Conservation (phyloP, 805 yeast species). For the Torulaspora microellipsoides region DNA sequence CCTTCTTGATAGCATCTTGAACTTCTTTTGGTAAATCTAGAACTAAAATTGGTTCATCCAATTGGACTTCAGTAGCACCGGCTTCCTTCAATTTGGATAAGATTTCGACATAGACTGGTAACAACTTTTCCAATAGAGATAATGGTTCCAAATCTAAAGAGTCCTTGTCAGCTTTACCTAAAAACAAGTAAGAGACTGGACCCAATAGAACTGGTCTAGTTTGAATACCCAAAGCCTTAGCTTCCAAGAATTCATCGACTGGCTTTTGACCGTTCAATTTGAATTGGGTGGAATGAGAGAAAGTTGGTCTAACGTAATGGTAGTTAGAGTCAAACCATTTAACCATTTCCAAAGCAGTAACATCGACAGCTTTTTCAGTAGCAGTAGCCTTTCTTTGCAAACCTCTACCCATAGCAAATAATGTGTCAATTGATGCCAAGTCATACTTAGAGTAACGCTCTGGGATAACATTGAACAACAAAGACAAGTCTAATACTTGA, state of each 20-base stretch:
- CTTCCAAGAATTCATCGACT: constrained; percentile 95
- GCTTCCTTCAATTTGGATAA: constrained; percentile 84
- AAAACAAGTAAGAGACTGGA: constrained; percentile 89
- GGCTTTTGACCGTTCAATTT: constrained; percentile 96
- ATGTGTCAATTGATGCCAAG: constrained; percentile 82
- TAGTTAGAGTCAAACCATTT: constrained; percentile 99
- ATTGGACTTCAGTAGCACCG: constrained; percentile 93
- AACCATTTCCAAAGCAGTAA: constrained; percentile 98
- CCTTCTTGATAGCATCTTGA: constrained; percentile 82
- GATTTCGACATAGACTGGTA: constrained; percentile 91
- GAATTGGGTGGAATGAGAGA: constrained; percentile 91
- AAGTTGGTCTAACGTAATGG: constrained; percentile 99
- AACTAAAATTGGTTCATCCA: constrained; percentile 96
- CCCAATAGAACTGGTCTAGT: constrained; percentile 98
- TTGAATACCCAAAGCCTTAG: constrained; percentile 90
- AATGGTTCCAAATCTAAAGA: constrained; percentile 93
- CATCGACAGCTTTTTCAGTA: constrained; percentile 85
- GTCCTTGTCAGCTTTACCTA: constrained; percentile 99
- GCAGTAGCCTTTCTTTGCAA: constrained; percentile 94
- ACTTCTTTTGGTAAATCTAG: constrained; percentile 84
- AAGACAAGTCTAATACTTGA: constrained; percentile 89
- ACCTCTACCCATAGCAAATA: constrained; percentile 99
- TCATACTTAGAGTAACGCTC: constrained; percentile 92
- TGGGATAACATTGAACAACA: constrained; percentile 93
- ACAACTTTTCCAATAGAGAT: constrained; percentile 76